A percentile compares a stretch with the other conserved stretches of the same genome.
phyloP scores from a whole-genome alignment of 345 rosid genomes.

The Salix koriyanagi region DNA sequence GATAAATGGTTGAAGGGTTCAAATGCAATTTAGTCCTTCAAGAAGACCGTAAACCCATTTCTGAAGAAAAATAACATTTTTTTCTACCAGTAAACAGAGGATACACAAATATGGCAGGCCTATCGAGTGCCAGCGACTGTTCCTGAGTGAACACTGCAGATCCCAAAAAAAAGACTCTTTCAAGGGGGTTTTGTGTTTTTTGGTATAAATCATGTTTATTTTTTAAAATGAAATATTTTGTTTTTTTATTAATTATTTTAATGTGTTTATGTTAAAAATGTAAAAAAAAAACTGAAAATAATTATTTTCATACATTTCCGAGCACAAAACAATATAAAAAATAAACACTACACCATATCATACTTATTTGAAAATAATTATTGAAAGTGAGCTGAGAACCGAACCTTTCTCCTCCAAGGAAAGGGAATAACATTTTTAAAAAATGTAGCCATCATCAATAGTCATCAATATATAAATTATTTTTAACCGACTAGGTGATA shows the following conservation, averaged over 20 bases:
- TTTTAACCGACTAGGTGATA: too few relatives aligned
- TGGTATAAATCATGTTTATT: too few relatives aligned
- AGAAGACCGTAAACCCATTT: not conserved
- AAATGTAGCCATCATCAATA: too few relatives aligned
- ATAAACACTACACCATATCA: too few relatives aligned
- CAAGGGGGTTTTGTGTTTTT: too few relatives aligned
- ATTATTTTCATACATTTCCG: not conserved
- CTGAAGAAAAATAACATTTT: not conserved
- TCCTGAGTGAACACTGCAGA: constrained; percentile 76
- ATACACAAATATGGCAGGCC: constrained; percentile 45
- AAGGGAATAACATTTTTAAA: too few relatives aligned
- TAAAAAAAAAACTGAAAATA: not conserved
- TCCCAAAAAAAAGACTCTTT: not conserved
- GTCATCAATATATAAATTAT: too few relatives aligned
- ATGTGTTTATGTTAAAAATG: too few relatives aligned
- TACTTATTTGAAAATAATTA: too few relatives aligned
- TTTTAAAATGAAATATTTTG: not conserved
- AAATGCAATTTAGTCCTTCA: not conserved
- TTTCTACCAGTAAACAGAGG: not conserved
- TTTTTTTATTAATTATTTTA: not conserved
- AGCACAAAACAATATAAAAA: too few relatives aligned
- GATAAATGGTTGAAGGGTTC: not conserved
- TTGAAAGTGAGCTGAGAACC: too few relatives aligned
- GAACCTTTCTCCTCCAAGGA: too few relatives aligned
- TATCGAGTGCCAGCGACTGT: constrained; percentile 98